Evolutionary conservation across 1,139 yeast genomes (phyloP).

Genomic region (Debaryomycetaceae sp.): DNA sequence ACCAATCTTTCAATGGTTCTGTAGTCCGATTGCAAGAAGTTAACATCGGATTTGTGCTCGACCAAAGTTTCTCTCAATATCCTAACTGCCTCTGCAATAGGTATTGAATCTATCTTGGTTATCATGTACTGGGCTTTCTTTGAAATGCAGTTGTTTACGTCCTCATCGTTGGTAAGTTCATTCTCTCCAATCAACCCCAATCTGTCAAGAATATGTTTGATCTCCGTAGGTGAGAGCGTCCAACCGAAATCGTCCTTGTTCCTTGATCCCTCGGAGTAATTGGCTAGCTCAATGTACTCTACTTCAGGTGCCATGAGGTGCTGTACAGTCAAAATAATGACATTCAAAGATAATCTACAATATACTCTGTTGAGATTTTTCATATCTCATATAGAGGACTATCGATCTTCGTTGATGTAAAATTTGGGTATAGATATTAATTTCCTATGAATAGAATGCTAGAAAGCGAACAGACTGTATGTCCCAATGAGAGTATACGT

Average conservation of each 20-base stretch:
- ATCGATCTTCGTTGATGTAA: too few species aligned
- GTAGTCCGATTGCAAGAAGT: constrained; percentile 37
- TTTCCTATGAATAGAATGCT: too few species aligned
- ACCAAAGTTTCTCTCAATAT: constrained; percentile 37
- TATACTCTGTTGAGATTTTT: neutral
- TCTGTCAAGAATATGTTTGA: constrained; percentile 25
- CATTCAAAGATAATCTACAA: too few species aligned
- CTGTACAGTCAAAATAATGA: too few species aligned
- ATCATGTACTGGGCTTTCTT: constrained; percentile 27
- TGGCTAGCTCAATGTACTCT: constrained; percentile 1
- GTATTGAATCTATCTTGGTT: constrained; percentile 21
- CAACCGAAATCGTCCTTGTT: constrained; percentile 1
- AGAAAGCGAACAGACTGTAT: too few species aligned
- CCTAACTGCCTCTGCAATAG: constrained; percentile 22
- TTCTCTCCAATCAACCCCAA: constrained; percentile 31
- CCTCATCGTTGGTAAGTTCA: constrained; percentile 10
- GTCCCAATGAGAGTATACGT: too few species aligned
- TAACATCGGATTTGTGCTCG: constrained; percentile 42
- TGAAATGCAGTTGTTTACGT: constrained; percentile 16
- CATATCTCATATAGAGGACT: too few species aligned
- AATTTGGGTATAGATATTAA: too few species aligned
- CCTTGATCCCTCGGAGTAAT: neutral
- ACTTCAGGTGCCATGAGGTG: neutral
- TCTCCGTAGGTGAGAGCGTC: constrained; percentile 18
- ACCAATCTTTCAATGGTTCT: constrained; percentile 30